phyloP scores from a whole-genome alignment of 495 filamentous ascomycete genomes.

The Durotheca rogersii region DNA sequence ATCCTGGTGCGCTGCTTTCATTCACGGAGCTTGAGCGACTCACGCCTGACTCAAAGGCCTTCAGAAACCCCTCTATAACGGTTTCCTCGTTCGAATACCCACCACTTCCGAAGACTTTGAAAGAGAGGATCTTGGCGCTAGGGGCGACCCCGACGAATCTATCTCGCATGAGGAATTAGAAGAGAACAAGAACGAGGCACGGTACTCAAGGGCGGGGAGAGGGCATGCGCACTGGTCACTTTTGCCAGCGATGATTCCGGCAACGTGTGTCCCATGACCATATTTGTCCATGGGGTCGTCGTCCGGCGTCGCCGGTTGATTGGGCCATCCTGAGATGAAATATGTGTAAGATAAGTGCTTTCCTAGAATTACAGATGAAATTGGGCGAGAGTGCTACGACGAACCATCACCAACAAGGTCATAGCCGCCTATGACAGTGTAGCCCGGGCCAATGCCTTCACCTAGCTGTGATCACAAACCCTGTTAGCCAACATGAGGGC shows the following conservation, averaged over 20 bases:
- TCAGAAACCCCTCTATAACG: constrained; percentile 33
- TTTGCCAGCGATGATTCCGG: constrained; percentile 53
- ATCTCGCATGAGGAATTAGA: not conserved
- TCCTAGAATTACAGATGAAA: too few relatives aligned
- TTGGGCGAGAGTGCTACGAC: too few relatives aligned
- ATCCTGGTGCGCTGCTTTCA: too few relatives aligned
- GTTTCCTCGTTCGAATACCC: constrained; percentile 33
- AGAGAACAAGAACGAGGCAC: too few relatives aligned
- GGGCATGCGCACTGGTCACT: constrained; percentile 29
- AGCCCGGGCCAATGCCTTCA: constrained; percentile 39
- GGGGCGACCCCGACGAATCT: constrained; percentile 53
- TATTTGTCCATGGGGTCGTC: constrained; percentile 44
- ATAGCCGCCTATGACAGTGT: constrained; percentile 39
- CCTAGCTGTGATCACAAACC: constrained; percentile 26
- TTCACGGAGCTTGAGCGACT: constrained; percentile 4
- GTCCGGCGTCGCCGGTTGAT: constrained; percentile 34
- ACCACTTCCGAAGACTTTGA: constrained; percentile 46
- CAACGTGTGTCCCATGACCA: constrained; percentile 52
- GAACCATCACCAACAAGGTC: constrained; percentile 37
- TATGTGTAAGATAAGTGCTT: too few relatives aligned
- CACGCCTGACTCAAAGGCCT: constrained; percentile 36
- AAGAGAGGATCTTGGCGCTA: constrained; percentile 48
- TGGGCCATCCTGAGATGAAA: constrained; percentile 27
- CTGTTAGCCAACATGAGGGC: not conserved
- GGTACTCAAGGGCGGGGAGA: too few relatives aligned